Conservation (phyloP, 2,329 filamentous ascomycete species). For the Nigrospora osmanthi region DNA sequence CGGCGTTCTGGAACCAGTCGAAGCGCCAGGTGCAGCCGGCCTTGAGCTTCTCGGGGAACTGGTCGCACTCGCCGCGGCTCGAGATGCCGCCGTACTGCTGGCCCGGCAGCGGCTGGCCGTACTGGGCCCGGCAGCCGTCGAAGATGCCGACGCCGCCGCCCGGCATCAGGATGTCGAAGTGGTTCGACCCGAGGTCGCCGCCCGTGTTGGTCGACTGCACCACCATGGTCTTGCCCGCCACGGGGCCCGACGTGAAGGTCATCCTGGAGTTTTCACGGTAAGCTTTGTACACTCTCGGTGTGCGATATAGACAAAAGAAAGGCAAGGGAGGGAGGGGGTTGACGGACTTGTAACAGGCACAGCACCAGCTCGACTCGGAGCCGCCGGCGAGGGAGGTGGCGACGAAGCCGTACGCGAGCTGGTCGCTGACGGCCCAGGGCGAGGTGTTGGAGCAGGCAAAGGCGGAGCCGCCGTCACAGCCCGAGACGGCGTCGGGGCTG, state of each 20-base stretch:
- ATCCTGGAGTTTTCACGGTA: constrained; percentile 7
- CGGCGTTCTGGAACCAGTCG: constrained; percentile 41
- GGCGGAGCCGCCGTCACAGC: constrained; percentile 40
- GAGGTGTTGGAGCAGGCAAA: constrained; percentile 45
- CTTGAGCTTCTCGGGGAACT: constrained; percentile 33
- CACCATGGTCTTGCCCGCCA: constrained; percentile 47
- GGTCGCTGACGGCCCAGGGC: constrained; percentile 42
- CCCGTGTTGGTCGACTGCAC: constrained; percentile 52
- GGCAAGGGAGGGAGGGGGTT: constrained; percentile 3
- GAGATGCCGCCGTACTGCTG: constrained; percentile 38
- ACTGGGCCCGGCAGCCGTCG: constrained; percentile 35
- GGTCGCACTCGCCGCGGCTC: constrained; percentile 30
- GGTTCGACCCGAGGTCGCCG: constrained; percentile 39
- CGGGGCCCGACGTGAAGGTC: constrained; percentile 28
- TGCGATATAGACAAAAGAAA: neutral
- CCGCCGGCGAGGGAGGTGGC: constrained; percentile 37
- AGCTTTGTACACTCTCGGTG: neutral
- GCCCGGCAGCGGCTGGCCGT: constrained; percentile 27
- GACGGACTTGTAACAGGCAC: constrained; percentile 43
- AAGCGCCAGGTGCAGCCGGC: constrained; percentile 44
- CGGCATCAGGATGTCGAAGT: constrained; percentile 42
- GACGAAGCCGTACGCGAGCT: constrained; percentile 47
- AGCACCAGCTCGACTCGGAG: constrained; percentile 43
- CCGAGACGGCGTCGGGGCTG: constrained; percentile 30
- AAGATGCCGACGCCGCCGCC: constrained; percentile 42